Conservation (phyloP, 2,329 filamentous ascomycete species). For the Penicillium sp. region DNA sequence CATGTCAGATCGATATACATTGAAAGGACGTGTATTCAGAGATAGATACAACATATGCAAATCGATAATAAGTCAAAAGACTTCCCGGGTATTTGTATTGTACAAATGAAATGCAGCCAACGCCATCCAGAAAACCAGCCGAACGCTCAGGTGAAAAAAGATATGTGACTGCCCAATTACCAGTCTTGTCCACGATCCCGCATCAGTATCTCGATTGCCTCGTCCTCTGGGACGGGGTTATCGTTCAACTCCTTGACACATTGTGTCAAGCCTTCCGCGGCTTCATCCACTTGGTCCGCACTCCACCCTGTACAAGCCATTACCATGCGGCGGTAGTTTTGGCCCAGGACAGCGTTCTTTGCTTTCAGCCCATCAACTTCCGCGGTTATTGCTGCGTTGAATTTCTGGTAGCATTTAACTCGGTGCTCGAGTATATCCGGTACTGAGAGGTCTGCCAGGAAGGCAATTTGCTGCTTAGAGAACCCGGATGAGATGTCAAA, state of each 20-base stretch:
- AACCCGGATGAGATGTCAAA: slow-evolving; percentile 48
- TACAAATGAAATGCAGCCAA: slow-evolving; percentile 24
- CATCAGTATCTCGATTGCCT: slow-evolving; percentile 51
- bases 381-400: slow-evolving; percentile 69
- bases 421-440: slow-evolving; percentile 67
- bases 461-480: slow-evolving; percentile 46
- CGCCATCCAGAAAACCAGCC: slow-evolving; percentile 20
- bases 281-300: slow-evolving; percentile 77
- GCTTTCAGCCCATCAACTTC: slow-evolving; percentile 74
- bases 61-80: slow-evolving; percentile 21
- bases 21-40: slow-evolving; percentile 13
- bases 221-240: slow-evolving; percentile 49
- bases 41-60: slow-evolving; percentile 24
- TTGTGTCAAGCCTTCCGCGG: slow-evolving; percentile 77
- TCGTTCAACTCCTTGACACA: slow-evolving; percentile 83
- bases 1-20: slow-evolving; percentile 6
- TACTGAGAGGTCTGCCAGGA: slow-evolving; percentile 60
- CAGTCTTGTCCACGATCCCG: slow-evolving; percentile 50
- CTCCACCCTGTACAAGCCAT: slow-evolving; percentile 80
- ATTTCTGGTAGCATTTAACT: slow-evolving; percentile 69
- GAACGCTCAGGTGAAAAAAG: slow-evolving; percentile 23
- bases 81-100: slow-evolving; percentile 29
- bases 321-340: slow-evolving; percentile 87
- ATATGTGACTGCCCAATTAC: slow-evolving; percentile 27
- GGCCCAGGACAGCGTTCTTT: slow-evolving; percentile 80